These are phyloP conservation scores for Elsinoe australis DNA, from an alignment of 2,329 filamentous ascomycete genomes.

Conservation along the genomic window DNA sequence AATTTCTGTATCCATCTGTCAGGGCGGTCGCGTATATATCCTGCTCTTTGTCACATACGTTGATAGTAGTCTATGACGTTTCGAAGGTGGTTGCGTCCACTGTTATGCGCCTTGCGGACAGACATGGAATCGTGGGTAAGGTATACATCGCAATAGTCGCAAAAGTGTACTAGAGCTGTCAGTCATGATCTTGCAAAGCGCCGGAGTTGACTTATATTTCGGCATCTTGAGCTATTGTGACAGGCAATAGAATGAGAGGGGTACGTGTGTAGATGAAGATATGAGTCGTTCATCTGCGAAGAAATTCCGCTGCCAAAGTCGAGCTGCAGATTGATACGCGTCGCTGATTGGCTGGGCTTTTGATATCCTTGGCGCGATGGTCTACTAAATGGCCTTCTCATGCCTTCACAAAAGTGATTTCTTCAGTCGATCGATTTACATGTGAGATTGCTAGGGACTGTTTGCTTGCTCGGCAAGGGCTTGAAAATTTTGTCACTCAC, in stretches of 20 bases:
- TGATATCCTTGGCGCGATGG: constrained; percentile 9
- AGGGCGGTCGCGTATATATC: not conserved
- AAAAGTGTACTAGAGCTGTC: constrained; percentile 23
- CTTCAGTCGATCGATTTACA: not conserved
- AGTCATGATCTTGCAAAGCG: constrained; percentile 12
- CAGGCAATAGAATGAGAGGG: too few species aligned
- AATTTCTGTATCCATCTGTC: constrained; percentile 62
- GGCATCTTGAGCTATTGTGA: constrained; percentile 21
- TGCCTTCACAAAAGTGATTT: not conserved
- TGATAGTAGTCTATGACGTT: constrained; percentile 99
- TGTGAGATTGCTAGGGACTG: too few species aligned
- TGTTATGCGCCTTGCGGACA: constrained; percentile 97
- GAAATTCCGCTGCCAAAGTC: not conserved
- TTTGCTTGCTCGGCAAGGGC: too few species aligned
- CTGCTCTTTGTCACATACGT: constrained; percentile 46
- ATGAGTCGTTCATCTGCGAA: too few species aligned
- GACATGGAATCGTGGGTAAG: constrained; percentile 99
- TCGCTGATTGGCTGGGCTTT: not conserved
- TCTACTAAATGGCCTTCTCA: not conserved
- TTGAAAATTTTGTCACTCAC: too few species aligned
- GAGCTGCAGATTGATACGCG: not conserved
- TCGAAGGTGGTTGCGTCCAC: constrained; percentile 88
- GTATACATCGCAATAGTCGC: constrained; percentile 99
- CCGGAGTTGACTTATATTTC: constrained; percentile 23
- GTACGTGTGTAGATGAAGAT: too few species aligned